Evolutionary conservation across 192 early-diverging fungal species (phyloP), one percentile per base, ranked within the genome.

Genomic region (Backusella mclennaniae): DNA sequence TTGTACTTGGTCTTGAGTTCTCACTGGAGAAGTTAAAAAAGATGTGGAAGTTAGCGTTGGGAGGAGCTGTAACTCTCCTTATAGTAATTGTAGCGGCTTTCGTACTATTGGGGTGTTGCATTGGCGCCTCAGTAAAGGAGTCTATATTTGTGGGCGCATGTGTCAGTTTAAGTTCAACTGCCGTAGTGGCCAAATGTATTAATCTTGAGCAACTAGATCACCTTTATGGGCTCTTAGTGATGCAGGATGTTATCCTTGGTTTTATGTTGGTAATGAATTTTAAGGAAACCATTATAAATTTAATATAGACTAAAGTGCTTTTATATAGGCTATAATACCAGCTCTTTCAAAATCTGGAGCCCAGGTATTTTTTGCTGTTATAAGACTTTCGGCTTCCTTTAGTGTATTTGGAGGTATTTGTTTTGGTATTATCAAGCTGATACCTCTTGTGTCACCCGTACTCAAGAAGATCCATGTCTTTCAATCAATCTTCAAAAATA

Each of bases 1-100:
- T 90, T 73, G 83, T 90, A 1, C 75, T 90, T 5, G 89, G 89
- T 1, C 73, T 90, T 19, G 89, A 90, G 74, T 90, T 89, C 67
- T 88, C 84, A 36, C 36, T 88, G 15, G 79, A 82, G 15, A 90
- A 90, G 68, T 15, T 90, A 19, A 70, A 78, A 49, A 74, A 83
- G 52, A 87, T 87, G 67, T 87, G 85, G 86, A 59, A 69, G 33
- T 67, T 90, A 2, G 76, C 86, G 7, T 46, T 90, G 2, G 73
- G 86, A 56, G 89, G 89, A 23, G 83, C 84, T 19, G 31, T 78
- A 0, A 35, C 84, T 12, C 79, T 89, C 29, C 71, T 90, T 4
- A 53, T 85, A 6, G 68, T 84, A 29, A 86, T 84, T 1, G 72
- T 86, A 4, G 19, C 73, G 8, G 46, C 79, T 17, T 84, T 85